These are phyloP conservation scores for Microstroma glucosiphilum DNA, from an alignment of 1,284 basidiomycete genomes.

Conservation along the genomic window DNA sequence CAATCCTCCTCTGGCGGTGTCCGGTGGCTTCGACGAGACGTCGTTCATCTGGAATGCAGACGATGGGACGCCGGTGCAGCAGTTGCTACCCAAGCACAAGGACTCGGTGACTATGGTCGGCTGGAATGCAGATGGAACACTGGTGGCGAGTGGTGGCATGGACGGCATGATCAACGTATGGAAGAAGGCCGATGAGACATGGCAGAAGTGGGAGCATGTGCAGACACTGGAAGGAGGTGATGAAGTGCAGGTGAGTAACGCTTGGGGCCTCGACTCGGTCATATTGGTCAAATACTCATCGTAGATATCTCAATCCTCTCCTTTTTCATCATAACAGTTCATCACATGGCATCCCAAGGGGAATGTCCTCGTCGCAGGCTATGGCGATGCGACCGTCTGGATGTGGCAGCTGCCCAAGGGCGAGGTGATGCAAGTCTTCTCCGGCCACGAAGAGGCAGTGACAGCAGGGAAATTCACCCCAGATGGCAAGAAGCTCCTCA, in stretches of 20 bases:
- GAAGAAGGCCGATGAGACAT: slow-evolving; percentile 54
- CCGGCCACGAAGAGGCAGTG: slow-evolving; percentile 77
- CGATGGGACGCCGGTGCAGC: background rate
- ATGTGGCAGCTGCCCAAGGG: slow-evolving; percentile 94
- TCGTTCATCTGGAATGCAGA: slow-evolving; percentile 72
- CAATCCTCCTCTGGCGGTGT: slow-evolving; percentile 73
- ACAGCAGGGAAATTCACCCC: slow-evolving; percentile 87
- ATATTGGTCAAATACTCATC: slow-evolving; percentile 51
- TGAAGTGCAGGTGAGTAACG: slow-evolving; percentile 60
- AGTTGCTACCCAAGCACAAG: background rate
- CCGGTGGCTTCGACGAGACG: slow-evolving; percentile 90
- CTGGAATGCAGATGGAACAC: slow-evolving; percentile 81
- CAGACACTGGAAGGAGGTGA: slow-evolving; percentile 86
- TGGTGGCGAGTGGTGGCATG: slow-evolving; percentile 93
- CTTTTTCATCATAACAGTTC: slow-evolving; percentile 59
- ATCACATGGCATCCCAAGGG: slow-evolving; percentile 95
- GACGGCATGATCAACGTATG: slow-evolving; percentile 89
- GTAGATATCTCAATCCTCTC: slow-evolving; percentile 52
- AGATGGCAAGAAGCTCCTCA: slow-evolving; percentile 69
- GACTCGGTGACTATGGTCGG: slow-evolving; percentile 52
- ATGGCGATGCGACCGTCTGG: slow-evolving; percentile 93
- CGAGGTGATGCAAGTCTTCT: slow-evolving; percentile 89
- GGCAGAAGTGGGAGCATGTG: slow-evolving; percentile 80
- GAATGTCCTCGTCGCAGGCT: slow-evolving; percentile 77
- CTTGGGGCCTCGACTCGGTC: no score